Base-by-base conservation (phyloP, 371 early-diverging fungal species). In the Mortierella sp. region DNA sequence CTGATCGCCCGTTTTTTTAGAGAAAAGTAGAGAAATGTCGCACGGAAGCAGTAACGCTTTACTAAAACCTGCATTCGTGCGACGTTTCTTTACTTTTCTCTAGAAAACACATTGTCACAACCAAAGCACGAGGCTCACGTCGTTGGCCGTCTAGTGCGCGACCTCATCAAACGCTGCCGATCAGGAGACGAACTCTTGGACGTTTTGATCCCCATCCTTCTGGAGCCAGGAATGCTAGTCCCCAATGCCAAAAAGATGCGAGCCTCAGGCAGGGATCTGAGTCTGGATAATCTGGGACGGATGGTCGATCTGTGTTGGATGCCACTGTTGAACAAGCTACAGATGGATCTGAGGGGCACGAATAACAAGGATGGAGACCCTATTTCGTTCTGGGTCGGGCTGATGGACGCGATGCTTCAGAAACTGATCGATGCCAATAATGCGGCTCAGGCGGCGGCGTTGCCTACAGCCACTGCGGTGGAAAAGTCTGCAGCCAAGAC, bases 201-300 rank as follows among this genome's bases (percentile, higher is more conserved):
- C 2, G 55, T 64, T 9, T 21, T 85, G 34, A 55, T 85, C 31
- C 81, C 86, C 0, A 74, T 85, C 57, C 46, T 85, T 21, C 54
- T 85, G 8, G 86, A 85, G 34, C 77, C 81, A n/a, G 81, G 86
- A n/a, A 85, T 85, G 86, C 46, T 85, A 40, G 74, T 85, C 43
- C 81, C 86, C 16, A 78, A 81, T 51, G 69, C 74, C 69, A 85
- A 85, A 51, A 81, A 81, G 37, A 76, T 64, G 76, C 64, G 86
- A n/a, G 69, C 81, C 0, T 78, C 86, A 0, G 57, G 67, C 34
- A 64, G 81, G 37, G 86, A 85, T 55, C 50, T 85, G 72, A 85
- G 69, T 31, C 79, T 85, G 24, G 74, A 76, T 24, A 78, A 55
- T 48, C 50, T 76, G 34, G 81, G 76, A 0, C 43, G 81, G 24